Base-by-base conservation (phyloP, 345 rosid genomes). In the Populus euphratica region DNA sequence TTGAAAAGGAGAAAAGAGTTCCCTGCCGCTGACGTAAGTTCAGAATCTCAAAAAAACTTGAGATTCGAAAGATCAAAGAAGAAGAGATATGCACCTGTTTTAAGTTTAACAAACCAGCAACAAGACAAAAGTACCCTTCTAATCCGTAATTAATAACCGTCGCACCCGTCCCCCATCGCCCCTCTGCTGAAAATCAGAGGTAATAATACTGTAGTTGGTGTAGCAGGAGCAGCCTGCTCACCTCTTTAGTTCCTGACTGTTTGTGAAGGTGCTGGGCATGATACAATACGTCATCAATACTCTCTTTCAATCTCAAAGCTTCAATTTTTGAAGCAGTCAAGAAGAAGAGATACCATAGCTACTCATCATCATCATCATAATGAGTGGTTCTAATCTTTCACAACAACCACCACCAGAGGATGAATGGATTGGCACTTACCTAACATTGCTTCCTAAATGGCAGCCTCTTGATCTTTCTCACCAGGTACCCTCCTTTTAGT, bases 391-490 rank as follows among this genome's bases (percentile, higher is more conserved):
- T 41, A 49, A 25, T 71, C 76, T 35, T 23, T 38, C 83, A 72
- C 69, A 77, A 44, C 66, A 85, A 72, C 62, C 86, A 68, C 82
- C 89, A 31, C 87, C 92, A 36, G 86, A 83, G 78, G 88, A 87
- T 84, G 96, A 87, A 29, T 94, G 98, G 97, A 38, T 86, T 75
- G 74, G 79, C 21, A 79, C 91, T 35, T 86, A 83, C 83, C 83
- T 75, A 20, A 85, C 75, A 14, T 76, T 91, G 73, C 78, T 86
- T 54, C 94, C 92, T 67, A 87, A 83, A 44, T 91, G 93, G 91
- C 87, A 84, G 59, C 85, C 94, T 65, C 71, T 86, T 70, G 17
- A 85, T 62, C 83, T 70, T 11, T 84, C 91, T 65, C 91, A 78
- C 36, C 88, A 81, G 93, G 98, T 89, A 13, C 73, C 44, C 20